Evolutionary conservation across 1,139 yeast species (phyloP), one percentile per base, ranked within the genome.

Genomic region (Hansenula lynferdii): DNA sequence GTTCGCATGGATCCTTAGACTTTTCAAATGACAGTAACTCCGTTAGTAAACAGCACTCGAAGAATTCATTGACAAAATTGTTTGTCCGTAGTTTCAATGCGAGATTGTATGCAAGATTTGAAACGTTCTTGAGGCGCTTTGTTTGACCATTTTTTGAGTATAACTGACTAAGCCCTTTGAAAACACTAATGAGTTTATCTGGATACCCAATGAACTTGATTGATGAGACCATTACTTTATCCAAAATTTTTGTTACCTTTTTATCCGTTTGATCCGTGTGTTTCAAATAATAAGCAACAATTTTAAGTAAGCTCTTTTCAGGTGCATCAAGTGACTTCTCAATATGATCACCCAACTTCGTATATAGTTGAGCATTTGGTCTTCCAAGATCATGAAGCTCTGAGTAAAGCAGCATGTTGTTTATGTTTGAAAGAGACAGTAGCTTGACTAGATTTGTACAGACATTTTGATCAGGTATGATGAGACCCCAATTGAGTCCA

Each of bases 81-180:
- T 34, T 33, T 3, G 48, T 40, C 4, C 52, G 42, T 3, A 43
- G 17, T 11, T 38, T 39, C 8, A 53, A 28, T 41, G 51, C 56
- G 9, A 46, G 38, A 39, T 62, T 62, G 32, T 56, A 62, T 11
- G 55, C 41, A 15, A 63, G 44, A 37, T 58, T 63, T 5, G 60
- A 51, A 4, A 64, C 40, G 40, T 62, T 62, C 10, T 46, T 45
- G 19, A 61, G 26, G 36, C 65, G 50, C 38, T 58, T 57, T 18
- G 32, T 36, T 19, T 61, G 62, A 7, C 42, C 30, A 14, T 40
- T 22, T 9, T 17, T 35, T 5, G 28, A 3, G 12, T 47, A 47
- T 4, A 48, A n/a, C 6, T 11, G 4, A 10, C 19, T 14, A 2
- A 50, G 18, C 8, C n/a, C n/a, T 2, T n/a, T 8, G 18, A 48